Evolutionary conservation across 1,284 basidiomycete species (phyloP), one percentile per base, ranked within the genome.

Genomic region (Ustilago curta): DNA sequence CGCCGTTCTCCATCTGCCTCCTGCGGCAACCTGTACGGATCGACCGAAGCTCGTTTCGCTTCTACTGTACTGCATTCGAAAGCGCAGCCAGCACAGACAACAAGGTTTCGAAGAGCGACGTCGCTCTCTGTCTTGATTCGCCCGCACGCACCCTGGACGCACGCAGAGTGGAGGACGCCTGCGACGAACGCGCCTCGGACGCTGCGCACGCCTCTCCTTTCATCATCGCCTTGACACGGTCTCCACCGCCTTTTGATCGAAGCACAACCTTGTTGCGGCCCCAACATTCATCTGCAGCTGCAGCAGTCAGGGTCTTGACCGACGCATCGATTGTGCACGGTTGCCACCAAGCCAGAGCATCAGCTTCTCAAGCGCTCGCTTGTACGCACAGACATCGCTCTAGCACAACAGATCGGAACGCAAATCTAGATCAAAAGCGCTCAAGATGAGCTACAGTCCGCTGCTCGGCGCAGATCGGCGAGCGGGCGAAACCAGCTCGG

Each of bases 391-490:
- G n/a, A 31, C 47, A 8, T 27, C 47, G 31, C 29, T 19, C 8
- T n/a, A 29, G 18, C 29, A 4, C 16, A 29, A 6, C 49, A 27
- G 18, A 40, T 29, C 35, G 12, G 39, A 2, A 47, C 40, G 25
- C 19, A 7, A 25, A 14, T 16, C 50, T 37, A 37, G 35, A 37
- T 27, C 16, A 18, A 7, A 19, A 21, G 31, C 8, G 37, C 35
- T 42, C 45, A 59, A 21, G 14, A 70, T 70, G 68, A 70, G 68
- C 62, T 64, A 70, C 58, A 65, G 68, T 47, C 62, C 68, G 6
- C 21, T 57, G 44, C 54, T 61, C 25, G 58, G 58, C 39, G 49
- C 58, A 40, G 62, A 70, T 27, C 40, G 59, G 57, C 63, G 62
- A 18, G 47, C 43, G 31, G 64, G 59, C 39, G 59, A 67, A 27